These are phyloP conservation scores for Carex kokanica DNA, from an alignment of 176 grass and related monocot genomes.

Conservation along the genomic window DNA sequence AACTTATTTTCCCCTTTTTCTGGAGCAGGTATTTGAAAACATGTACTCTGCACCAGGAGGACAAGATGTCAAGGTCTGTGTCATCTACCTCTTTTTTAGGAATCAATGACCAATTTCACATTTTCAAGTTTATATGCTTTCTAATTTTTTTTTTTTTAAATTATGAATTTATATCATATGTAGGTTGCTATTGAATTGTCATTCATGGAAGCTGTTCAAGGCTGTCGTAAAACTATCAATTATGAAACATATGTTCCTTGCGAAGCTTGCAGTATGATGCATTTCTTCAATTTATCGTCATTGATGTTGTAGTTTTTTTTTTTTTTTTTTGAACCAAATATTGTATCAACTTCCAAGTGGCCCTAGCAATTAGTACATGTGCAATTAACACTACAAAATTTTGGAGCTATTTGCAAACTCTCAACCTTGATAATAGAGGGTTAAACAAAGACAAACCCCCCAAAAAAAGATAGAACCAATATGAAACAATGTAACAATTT, in stretches of 20 bases:
- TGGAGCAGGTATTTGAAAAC: constrained; percentile 70
- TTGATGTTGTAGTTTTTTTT: not conserved
- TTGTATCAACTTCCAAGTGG: not conserved
- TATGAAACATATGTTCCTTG: constrained; percentile 72
- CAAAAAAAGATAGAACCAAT: not conserved
- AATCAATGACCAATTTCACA: not conserved
- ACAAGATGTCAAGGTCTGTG: constrained; percentile 86
- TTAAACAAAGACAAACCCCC: not conserved
- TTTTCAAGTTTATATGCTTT: constrained; percentile 26
- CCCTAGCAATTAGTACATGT: not conserved
- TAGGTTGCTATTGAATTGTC: constrained; percentile 85
- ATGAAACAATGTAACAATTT: not conserved
- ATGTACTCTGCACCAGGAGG: constrained; percentile 51
- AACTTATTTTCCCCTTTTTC: constrained; percentile 28
- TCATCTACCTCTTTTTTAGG: constrained; percentile 18
- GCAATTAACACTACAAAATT: constrained; percentile 7
- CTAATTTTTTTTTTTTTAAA: not conserved
- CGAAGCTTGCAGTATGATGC: constrained; percentile 81
- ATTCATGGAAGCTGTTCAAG: constrained; percentile 98
- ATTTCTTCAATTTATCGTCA: constrained; percentile 19
- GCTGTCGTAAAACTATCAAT: constrained; percentile 79
- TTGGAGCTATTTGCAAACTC: not conserved
- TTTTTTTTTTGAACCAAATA: not conserved
- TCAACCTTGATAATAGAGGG: not conserved
- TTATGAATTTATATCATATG: not conserved